Conservation (phyloP, 805 yeast species). For the Myxozyma mucilagina region DNA sequence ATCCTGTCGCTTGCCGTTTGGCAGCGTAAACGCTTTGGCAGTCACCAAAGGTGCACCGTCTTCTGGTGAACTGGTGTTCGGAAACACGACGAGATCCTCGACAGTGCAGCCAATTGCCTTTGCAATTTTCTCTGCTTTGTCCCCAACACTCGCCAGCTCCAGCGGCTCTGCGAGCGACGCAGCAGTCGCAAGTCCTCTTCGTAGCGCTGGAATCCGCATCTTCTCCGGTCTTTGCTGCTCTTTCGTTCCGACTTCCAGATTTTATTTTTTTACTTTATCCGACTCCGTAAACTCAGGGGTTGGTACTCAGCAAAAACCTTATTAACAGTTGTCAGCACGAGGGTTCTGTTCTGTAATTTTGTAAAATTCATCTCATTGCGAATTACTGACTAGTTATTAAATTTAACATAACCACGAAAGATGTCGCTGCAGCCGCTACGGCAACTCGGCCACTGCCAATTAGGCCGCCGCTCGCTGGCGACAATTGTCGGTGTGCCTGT, state of each 20-base stretch:
- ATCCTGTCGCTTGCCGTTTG: slow-evolving; percentile 14
- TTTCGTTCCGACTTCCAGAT: too few species aligned
- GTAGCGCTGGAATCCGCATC: too few species aligned
- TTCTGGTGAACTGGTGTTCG: slow-evolving; percentile 3
- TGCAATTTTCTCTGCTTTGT: neutral
- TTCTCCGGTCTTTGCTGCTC: too few species aligned
- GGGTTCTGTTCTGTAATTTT: too few species aligned
- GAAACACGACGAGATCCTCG: slow-evolving; percentile 21
- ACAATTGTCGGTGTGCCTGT: neutral
- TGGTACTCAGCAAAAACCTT: too few species aligned
- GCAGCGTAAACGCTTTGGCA: slow-evolving; percentile 15
- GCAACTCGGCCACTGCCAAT: neutral
- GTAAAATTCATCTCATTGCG: too few species aligned
- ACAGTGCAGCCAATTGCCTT: slow-evolving; percentile 25
- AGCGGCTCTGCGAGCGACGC: slow-evolving; percentile 1
- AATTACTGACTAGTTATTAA: neutral
- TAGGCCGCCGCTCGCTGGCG: neutral
- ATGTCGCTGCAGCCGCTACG: neutral
- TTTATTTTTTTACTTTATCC: too few species aligned
- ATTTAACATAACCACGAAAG: neutral
- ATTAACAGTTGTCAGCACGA: too few species aligned
- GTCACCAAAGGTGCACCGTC: slow-evolving; percentile 8
- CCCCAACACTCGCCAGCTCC: neutral
- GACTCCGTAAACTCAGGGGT: too few species aligned
- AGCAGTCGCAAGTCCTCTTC: neutral